Evolutionary conservation across 148 eudicot genomes (phyloP).

Genomic region (Beta vulgaris): DNA sequence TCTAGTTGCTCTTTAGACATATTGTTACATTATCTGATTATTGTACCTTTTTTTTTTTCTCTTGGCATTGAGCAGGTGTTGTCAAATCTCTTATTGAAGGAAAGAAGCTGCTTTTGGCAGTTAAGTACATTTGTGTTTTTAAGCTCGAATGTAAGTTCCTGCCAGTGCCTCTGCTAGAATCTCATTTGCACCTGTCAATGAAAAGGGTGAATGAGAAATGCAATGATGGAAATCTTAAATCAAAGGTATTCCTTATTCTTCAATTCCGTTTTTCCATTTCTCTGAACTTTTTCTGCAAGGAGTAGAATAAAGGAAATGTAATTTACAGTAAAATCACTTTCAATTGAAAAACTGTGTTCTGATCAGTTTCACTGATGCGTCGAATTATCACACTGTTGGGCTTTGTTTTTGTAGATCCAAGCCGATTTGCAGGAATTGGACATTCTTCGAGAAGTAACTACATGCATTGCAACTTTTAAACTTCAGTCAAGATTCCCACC

Average conservation of each 20-base stretch:
- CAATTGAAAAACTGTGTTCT: too few relatives aligned
- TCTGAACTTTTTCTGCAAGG: too few relatives aligned
- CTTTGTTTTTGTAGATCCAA: not conserved
- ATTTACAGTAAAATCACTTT: too few relatives aligned
- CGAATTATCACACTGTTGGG: not conserved
- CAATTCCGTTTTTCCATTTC: too few relatives aligned
- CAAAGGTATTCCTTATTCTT: too few relatives aligned
- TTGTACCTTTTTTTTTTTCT: too few relatives aligned
- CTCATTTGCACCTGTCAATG: not conserved
- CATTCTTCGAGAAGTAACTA: not conserved
- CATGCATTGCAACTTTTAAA: not conserved
- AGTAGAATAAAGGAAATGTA: too few relatives aligned
- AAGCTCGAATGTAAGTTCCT: slow-evolving; percentile 7
- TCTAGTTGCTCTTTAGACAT: too few relatives aligned
- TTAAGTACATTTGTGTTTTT: slow-evolving; percentile 18
- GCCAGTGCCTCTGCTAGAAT: slow-evolving; percentile 19
- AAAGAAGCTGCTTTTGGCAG: slow-evolving; percentile 1
- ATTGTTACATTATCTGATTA: too few relatives aligned
- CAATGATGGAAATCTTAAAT: not conserved
- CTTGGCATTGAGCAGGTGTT: slow-evolving; percentile 15
- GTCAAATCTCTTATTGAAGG: slow-evolving; percentile 1
- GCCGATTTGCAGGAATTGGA: not conserved
- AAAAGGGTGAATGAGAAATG: not conserved
- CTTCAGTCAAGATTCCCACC: not conserved
- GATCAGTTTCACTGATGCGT: too few relatives aligned